A percentile compares a stretch with the other conserved stretches of the same genome.
Evolutionary conservation across 305 asterid species (phyloP).

Genomic region (Fraxinus albicans): DNA sequence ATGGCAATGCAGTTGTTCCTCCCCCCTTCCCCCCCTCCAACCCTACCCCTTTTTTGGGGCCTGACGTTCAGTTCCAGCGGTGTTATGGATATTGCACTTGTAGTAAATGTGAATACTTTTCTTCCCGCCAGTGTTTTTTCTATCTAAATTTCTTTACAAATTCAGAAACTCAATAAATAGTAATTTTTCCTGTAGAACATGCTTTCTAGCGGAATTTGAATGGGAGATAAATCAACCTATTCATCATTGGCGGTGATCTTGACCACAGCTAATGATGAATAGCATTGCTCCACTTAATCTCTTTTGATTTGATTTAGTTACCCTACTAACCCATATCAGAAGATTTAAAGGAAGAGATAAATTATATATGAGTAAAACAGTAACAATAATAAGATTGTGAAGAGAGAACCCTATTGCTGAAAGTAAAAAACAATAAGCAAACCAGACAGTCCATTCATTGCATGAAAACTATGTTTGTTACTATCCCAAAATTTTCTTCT

Average conservation of each 20-base stretch:
- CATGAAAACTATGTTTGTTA: not conserved
- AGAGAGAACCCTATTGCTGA: too few relatives aligned
- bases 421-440: not conserved
- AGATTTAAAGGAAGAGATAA: not conserved
- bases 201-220: too few relatives aligned
- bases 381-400: too few relatives aligned
- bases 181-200: not conserved
- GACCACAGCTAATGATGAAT: not conserved
- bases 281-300: not conserved
- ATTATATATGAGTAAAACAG: too few relatives aligned
- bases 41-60: not conserved
- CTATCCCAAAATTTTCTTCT: not conserved
- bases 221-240: not conserved
- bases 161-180: not conserved
- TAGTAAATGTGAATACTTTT: not conserved
- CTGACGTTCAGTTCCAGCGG: not conserved
- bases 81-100: not conserved
- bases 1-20: not conserved
- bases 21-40: too few relatives aligned
- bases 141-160: not conserved
- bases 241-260: not conserved
- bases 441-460: not conserved
- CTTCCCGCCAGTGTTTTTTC: not conserved
- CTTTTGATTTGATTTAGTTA: not conserved
- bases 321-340: not conserved